These are phyloP conservation scores for Lagenidium giganteum DNA, from an alignment of 352 stramenopile species.

Conservation along the genomic window DNA sequence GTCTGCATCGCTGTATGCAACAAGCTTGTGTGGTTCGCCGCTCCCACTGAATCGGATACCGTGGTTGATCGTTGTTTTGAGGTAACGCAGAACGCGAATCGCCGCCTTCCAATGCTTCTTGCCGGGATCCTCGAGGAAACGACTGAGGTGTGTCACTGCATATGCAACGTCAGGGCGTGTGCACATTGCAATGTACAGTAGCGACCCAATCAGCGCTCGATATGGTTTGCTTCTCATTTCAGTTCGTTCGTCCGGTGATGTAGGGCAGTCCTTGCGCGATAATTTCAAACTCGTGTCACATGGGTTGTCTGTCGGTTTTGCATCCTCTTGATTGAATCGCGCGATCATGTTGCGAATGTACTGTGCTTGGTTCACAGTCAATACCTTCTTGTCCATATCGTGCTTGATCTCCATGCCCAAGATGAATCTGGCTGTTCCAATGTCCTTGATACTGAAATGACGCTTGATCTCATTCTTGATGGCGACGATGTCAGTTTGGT, in stretches of 20 bases:
- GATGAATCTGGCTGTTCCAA: conserved; percentile 11
- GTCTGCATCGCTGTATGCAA: no score
- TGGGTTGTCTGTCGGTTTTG: background rate
- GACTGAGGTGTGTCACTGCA: conserved; percentile 4
- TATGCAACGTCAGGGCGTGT: conserved; percentile 4
- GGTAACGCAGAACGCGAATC: conserved; percentile 1
- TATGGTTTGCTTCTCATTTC: conserved; percentile 1
- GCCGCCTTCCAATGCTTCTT: conserved; percentile 9
- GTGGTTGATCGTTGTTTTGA: background rate
- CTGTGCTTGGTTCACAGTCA: conserved; percentile 17
- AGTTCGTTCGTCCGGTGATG: background rate
- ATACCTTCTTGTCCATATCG: background rate
- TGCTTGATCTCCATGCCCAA: conserved; percentile 19
- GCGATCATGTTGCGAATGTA: conserved; percentile 14
- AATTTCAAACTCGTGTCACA: background rate
- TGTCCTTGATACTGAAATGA: conserved; percentile 16
- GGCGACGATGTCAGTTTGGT: background rate
- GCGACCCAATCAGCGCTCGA: background rate
- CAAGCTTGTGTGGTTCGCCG: no score
- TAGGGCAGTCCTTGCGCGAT: background rate
- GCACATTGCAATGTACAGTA: conserved; percentile 1
- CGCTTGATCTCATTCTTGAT: conserved; percentile 9
- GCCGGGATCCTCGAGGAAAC: conserved; percentile 13
- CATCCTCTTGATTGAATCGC: background rate
- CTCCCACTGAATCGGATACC: no score